A percentile compares a stretch with the other conserved stretches of the same genome.
Conservation (phyloP, 2,329 filamentous ascomycete genomes). For the Thielaviopsis populi region DNA sequence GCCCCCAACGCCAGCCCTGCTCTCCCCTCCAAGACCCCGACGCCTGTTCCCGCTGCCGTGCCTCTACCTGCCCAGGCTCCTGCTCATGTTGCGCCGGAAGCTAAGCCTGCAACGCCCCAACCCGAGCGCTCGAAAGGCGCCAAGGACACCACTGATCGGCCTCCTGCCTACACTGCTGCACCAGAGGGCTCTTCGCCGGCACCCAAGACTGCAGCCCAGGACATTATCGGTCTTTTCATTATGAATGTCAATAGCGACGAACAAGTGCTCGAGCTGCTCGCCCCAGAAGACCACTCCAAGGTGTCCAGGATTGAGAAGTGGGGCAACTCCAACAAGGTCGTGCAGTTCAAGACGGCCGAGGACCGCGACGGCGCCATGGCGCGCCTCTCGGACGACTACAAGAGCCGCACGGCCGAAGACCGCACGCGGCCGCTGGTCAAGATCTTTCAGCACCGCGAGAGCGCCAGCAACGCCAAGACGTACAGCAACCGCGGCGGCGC, state of each 20-base stretch:
- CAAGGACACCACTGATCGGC: conserved; percentile 44
- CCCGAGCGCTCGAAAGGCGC: conserved; percentile 31
- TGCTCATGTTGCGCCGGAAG: conserved; percentile 26
- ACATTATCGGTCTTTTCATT: conserved; percentile 75
- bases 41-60: conserved; percentile 17
- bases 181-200: conserved; percentile 42
- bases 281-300: conserved; percentile 68
- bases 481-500: conserved; percentile 47
- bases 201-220: conserved; percentile 42
- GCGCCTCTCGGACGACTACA: conserved; percentile 59
- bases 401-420: conserved; percentile 56
- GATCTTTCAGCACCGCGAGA: conserved; percentile 59
- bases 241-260: conserved; percentile 74
- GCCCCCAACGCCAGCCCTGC: conserved; percentile 21
- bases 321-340: conserved; percentile 67
- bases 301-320: conserved; percentile 67
- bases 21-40: conserved; percentile 24
- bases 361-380: conserved; percentile 69
- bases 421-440: conserved; percentile 69
- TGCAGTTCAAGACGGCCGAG: conserved; percentile 64
- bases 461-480: conserved; percentile 25
- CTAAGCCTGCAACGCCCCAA: conserved; percentile 34
- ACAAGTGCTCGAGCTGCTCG: conserved; percentile 66
- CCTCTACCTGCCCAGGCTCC: conserved; percentile 26
- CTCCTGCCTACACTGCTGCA: conserved; percentile 29